Percentiles rank a stretch among this genome's conserved stretches.
Conservation (phyloP, 148 eudicot species). For the Fagopyrum esculentum region DNA sequence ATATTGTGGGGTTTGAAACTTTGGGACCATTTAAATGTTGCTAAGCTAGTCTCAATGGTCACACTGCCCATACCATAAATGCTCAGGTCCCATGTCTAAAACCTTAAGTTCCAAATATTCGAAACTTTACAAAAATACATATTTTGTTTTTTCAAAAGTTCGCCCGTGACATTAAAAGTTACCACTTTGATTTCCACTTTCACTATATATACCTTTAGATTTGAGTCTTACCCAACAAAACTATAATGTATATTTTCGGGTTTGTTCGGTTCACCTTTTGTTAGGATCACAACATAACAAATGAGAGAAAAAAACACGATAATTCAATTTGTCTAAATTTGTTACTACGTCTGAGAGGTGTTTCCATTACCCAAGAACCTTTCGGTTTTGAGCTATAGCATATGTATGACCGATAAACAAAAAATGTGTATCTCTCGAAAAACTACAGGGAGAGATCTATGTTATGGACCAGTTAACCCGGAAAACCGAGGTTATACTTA, state of each 20-base stretch:
- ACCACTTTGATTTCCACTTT: neutral
- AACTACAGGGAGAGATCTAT: neutral
- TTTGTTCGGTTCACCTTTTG: neutral
- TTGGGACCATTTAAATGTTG: slow-evolving; percentile 12
- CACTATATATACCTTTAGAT: neutral
- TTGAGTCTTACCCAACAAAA: neutral
- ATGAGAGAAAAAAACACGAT: too few species aligned
- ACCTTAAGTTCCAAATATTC: slow-evolving; percentile 10
- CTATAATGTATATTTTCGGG: neutral
- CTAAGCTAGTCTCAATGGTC: neutral
- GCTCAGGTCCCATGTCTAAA: slow-evolving; percentile 11
- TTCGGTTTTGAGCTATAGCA: neutral
- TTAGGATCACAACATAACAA: too few species aligned
- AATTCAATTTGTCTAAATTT: too few species aligned
- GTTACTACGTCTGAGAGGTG: neutral
- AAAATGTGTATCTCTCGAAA: too few species aligned
- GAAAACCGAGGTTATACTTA: too few species aligned
- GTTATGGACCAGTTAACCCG: neutral
- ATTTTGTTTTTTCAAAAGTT: neutral
- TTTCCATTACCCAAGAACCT: neutral
- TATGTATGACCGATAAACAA: neutral
- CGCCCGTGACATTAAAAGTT: neutral
- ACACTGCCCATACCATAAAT: slow-evolving; percentile 37
- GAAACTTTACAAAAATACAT: neutral
- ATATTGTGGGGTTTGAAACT: neutral